Evolutionary conservation across 164 flowering plant species (phyloP).

Genomic region (Amborella trichopoda): DNA sequence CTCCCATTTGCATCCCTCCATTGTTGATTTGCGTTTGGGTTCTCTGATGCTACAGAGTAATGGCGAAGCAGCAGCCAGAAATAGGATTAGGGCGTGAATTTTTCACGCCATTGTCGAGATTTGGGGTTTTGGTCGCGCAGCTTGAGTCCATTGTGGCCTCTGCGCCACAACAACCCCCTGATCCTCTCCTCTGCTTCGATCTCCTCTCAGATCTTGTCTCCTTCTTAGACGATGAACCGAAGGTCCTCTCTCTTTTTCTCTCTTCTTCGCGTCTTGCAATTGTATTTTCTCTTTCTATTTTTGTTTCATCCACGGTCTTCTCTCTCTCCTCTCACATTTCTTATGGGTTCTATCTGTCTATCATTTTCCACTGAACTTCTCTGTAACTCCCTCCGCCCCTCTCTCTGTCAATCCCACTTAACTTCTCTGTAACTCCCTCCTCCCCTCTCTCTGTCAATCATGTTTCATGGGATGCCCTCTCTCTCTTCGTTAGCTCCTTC

Average conservation of each 20-base stretch:
- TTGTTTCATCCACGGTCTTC: background rate
- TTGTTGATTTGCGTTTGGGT: background rate
- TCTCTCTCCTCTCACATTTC: background rate
- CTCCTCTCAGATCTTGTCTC: slow-evolving; percentile 93
- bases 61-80: slow-evolving; percentile 55
- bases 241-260: slow-evolving; percentile 26
- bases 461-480: too few relatives aligned
- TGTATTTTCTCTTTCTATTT: background rate
- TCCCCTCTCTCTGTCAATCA: too few relatives aligned
- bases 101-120: slow-evolving; percentile 79
- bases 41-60: too few relatives aligned
- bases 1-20: background rate
- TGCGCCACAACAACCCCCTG: slow-evolving; percentile 78
- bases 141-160: slow-evolving; percentile 91
- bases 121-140: slow-evolving; percentile 91
- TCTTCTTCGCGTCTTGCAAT: too few relatives aligned
- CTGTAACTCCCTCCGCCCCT: background rate
- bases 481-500: too few relatives aligned
- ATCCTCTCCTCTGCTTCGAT: slow-evolving; percentile 89
- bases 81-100: slow-evolving; percentile 35
- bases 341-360: too few relatives aligned
- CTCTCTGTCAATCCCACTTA: background rate
- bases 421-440: too few relatives aligned
- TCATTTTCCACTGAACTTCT: too few relatives aligned
- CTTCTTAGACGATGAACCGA: slow-evolving; percentile 82